Evolutionary conservation across 2,329 filamentous ascomycete genomes (phyloP).

Genomic region (Colletotrichum sp.): DNA sequence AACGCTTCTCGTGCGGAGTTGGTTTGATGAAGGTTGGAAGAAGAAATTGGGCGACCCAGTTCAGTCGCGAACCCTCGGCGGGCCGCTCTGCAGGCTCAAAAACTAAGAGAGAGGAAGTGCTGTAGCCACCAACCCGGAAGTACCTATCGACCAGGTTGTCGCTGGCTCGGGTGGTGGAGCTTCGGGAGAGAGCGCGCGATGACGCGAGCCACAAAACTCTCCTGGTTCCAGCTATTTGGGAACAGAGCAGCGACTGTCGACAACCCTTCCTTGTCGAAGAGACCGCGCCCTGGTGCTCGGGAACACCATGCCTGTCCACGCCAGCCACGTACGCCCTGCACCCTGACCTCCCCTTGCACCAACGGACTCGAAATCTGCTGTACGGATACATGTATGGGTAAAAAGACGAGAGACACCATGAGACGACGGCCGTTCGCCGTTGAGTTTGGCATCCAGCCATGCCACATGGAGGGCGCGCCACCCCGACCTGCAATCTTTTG

Average conservation of each 20-base stretch:
- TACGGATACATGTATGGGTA: slow-evolving; percentile 3
- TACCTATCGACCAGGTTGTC: neutral
- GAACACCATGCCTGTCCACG: slow-evolving; percentile 11
- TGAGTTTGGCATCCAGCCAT: neutral
- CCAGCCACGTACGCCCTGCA: slow-evolving; percentile 18
- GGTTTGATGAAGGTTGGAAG: slow-evolving; percentile 8
- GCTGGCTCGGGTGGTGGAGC: slow-evolving; percentile 16
- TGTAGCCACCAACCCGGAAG: neutral
- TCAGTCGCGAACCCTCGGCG: slow-evolving; percentile 4
- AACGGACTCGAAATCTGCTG: slow-evolving; percentile 7
- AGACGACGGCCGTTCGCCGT: slow-evolving; percentile 2
- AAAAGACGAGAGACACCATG: slow-evolving; percentile 9
- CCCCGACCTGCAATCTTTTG: neutral
- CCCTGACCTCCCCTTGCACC: slow-evolving; percentile 7
- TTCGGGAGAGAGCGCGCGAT: slow-evolving; percentile 20
- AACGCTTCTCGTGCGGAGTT: neutral
- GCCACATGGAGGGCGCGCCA: neutral
- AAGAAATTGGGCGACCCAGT: neutral
- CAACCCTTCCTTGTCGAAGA: slow-evolving; percentile 15
- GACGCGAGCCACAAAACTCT: slow-evolving; percentile 25
- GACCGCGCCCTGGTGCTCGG: slow-evolving; percentile 11
- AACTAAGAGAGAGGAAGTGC: neutral
- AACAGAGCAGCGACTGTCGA: slow-evolving; percentile 13
- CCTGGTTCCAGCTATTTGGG: slow-evolving; percentile 22
- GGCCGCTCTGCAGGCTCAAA: slow-evolving; percentile 13